Evolutionary conservation across 2,329 filamentous ascomycete species (phyloP), one percentile per base, ranked within the genome.

Genomic region (Penicillium verrucosum): DNA sequence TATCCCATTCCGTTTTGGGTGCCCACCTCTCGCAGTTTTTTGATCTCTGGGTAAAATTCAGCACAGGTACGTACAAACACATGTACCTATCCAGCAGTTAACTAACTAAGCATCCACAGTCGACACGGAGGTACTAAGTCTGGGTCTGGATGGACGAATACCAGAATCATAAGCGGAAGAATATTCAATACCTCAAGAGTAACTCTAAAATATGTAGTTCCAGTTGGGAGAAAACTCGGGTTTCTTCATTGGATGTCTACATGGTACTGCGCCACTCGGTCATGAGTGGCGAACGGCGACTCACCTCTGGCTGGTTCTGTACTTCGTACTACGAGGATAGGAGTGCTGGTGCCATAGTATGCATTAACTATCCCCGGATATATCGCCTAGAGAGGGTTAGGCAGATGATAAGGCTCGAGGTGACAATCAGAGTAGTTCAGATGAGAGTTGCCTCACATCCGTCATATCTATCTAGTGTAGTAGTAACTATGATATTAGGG

Each of bases 181-280:
- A 14, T 5, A 25, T 41, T 30, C 4, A 25, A 36, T 3, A 23
- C 12, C 34, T 5, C 16, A 3, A 5, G 11, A 5, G 11, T 29
- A 52, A 45, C 54, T 57, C 38, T 54, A 44, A 57, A 54, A 43
- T 57, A 51, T 37, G 29, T 8, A 18, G 2, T 14, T 25, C 4
- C 11, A 27, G 1, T 14, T 32, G n/a, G 32, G 18, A 25, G 36
- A 40, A 48, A 27, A 32, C 32, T 40, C 43, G 6, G 11, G 14
- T 37, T 16, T 38, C 38, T 52, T 54, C 23, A 37, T 43, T 37
- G 29, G n/a, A 18, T 9, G 12, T 38, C 12, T 8, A 10, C 21
- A 14, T n/a, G 32, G 18, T 29, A 38, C 44, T 57, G 38, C 55
- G 55, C 55, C 55, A 57, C 55, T 53, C 11, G 37, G 34, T 40